Evolutionary conservation across 2,329 filamentous ascomycete species (phyloP), one percentile per base, ranked within the genome.

Genomic region (Aspergillus clavatus): DNA sequence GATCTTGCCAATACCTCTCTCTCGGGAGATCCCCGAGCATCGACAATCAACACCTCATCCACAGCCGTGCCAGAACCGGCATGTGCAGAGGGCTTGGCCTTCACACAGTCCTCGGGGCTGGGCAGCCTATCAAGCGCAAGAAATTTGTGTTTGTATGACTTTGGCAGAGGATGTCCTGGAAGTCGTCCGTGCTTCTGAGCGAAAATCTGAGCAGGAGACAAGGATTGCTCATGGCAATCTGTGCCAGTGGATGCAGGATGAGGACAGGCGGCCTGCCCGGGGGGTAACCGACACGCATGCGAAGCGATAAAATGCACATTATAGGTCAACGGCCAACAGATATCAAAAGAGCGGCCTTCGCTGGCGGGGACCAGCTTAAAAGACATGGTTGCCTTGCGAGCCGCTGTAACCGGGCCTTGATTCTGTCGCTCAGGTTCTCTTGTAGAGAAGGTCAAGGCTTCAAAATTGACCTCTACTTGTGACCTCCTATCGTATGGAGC

Each of bases 241-340:
- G 16, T 16, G 27, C 40, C 40, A n/a, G 11, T 8, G 26, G 39
- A 3, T 24, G 12, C 19, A 12, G 14, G 19, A 35, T 38, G 39
- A 23, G 28, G 45, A 26, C 42, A 42, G 6, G 48, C 52, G 6
- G 57, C 52, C 37, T 61, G 58, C 3, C 69, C 68, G 5, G 58
- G 52, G 3, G 76, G 74, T 8, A 72, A 66, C 5, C 66, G 70
- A 56, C 78, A 82, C 14, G 74, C 75, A 55, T 75, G 76, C 1
- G 77, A 75, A 0, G 75, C 71, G 35, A 82, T 63, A 54, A 80
- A 81, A 22, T 75, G 69, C 11, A 77, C 70, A 46, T 79, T 75
- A 56, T 77, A 70, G 12, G 61, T 65, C 21, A 81, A 60, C 1
- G 71, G 64, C 23, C 74, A 62, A 8, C 60, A 54, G 10, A 69